Evolutionary conservation across 2,329 filamentous ascomycete species (phyloP).

Genomic region (Waltergamsia citrina): DNA sequence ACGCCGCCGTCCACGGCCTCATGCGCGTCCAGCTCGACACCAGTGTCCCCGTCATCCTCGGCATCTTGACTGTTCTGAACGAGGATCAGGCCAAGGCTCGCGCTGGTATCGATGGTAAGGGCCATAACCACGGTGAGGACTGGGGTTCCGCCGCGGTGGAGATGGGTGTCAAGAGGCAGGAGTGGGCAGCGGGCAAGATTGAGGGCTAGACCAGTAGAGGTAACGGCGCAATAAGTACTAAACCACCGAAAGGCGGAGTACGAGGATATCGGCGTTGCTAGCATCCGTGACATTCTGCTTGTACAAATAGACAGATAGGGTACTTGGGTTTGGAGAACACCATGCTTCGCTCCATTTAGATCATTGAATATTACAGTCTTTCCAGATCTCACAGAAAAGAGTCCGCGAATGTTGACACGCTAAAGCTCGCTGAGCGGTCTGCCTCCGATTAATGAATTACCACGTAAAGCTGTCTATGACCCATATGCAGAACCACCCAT

Average conservation of each 20-base stretch:
- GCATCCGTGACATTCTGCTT: no score
- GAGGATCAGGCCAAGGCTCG: constrained; percentile 82
- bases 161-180: constrained; percentile 77
- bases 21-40: constrained; percentile 92
- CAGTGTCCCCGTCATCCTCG: constrained; percentile 84
- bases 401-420: no score
- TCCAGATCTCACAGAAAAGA: no score
- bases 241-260: no score
- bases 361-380: no score
- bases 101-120: constrained; percentile 58
- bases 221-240: no score
- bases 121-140: constrained; percentile 93
- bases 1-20: constrained; percentile 79
- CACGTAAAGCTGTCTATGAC: not conserved
- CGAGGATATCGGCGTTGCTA: no score
- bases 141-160: constrained; percentile 95
- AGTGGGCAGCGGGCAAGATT: constrained; percentile 66
- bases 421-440: no score
- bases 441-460: constrained; percentile 3
- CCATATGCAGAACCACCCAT: constrained; percentile 1
- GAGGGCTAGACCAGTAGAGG: constrained; percentile 29
- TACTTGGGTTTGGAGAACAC: no score
- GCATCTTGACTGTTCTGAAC: constrained; percentile 77
- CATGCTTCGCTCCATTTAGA: no score
- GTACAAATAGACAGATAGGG: no score